phyloP scores from a whole-genome alignment of 306 rosid genomes.

The Leucaena leucocephala region DNA sequence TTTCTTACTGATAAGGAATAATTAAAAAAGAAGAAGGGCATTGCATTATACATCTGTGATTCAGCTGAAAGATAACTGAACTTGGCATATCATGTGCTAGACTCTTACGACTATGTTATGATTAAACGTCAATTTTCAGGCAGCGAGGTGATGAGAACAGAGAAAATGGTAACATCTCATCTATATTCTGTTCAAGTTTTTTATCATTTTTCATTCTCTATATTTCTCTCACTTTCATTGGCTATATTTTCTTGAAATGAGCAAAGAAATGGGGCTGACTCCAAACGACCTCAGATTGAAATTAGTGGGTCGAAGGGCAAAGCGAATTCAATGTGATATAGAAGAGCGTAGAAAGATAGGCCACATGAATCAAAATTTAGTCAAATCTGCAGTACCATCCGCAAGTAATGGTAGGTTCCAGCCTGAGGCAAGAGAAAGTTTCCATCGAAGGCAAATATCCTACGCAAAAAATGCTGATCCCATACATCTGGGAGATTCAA shows the following conservation, averaged over 20 bases:
- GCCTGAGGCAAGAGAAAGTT: constrained; percentile 38
- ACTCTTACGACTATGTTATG: background rate
- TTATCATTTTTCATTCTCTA: background rate
- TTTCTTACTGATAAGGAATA: background rate
- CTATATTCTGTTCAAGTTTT: background rate
- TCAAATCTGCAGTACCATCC: constrained; percentile 40
- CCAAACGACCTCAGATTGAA: constrained; percentile 64
- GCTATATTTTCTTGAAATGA: constrained; percentile 29
- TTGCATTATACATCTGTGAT: background rate
- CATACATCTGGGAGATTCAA: constrained; percentile 40
- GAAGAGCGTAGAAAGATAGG: constrained; percentile 39
- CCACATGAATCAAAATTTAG: constrained; percentile 29
- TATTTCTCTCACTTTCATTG: constrained; percentile 7
- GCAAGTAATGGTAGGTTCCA: constrained; percentile 34
- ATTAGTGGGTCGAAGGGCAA: constrained; percentile 51
- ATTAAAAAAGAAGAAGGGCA: background rate
- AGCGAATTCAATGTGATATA: constrained; percentile 7
- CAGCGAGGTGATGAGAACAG: constrained; percentile 47
- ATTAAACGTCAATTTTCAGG: constrained; percentile 43
- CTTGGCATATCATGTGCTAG: background rate
- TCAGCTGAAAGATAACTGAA: background rate
- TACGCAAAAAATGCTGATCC: constrained; percentile 44
- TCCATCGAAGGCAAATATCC: constrained; percentile 27
- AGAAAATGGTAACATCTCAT: constrained; percentile 40
- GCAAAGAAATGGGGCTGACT: constrained; percentile 46